Base-by-base conservation (phyloP, 805 yeast genomes). In the Debaryomyces maramus region DNA sequence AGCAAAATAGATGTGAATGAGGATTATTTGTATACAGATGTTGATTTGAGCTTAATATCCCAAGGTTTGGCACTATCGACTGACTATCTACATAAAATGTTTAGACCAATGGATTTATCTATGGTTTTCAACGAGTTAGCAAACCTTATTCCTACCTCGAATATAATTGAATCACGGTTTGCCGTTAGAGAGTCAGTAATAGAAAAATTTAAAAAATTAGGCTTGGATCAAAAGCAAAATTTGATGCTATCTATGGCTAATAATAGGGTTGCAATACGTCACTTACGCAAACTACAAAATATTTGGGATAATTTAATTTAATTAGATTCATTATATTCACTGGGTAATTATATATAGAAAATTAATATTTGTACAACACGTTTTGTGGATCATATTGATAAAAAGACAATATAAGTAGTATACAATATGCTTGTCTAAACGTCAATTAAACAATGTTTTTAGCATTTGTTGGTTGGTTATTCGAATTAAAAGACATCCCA, bases 1-100 rank as follows among this genome's bases (percentile, higher is more conserved):
- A 49, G 59, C 3, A 67, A 65, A 26, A 55, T 80, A 11, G 71
- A 71, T 13, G 69, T 73, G 10, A 69, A 73, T 47, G 88, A 82
- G 50, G 51, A 65, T 5, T 82, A 82, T 51, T 48, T 53, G 13
- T 76, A 59, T 42, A 51, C 67, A 1, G 47, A 45, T 11, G 35
- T 49, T 0, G 86, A 81, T 34, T 39, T 59, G 6, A 46, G 52
- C 13, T 13, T 50, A 4, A 43, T 73, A 1, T 52, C 73, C 17
- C 41, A 50, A 38, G 65, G 66, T 3, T 42, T 52, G 11, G 52
- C 62, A 1, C 19, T 44, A 17, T 42, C 54, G 6, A 50, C 65
- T 2, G 55, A 60, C 36, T 48, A 43, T 32, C 32, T 59, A 4
- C 52, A 47, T 38, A 52, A 53, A 30, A 27, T 54, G 6, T 29